Evolutionary conservation across 23 red algal genomes (phyloP), one percentile per base, ranked within the genome.

Genomic region (Gracilaria domingensis): DNA sequence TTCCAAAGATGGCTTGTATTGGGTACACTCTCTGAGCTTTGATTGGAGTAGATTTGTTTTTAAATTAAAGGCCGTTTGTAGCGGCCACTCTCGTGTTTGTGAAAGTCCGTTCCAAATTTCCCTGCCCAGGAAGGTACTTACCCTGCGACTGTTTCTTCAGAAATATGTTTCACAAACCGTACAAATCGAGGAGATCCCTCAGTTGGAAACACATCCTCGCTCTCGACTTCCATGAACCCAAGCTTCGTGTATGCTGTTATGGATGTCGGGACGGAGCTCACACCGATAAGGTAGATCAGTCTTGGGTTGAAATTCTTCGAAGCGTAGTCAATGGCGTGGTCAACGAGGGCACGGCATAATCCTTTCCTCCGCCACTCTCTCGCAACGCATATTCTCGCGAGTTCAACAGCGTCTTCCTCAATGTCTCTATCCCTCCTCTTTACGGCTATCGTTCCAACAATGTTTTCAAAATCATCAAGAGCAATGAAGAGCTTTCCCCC

Each of bases 361-460:
- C 84, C 84, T 33, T 75, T 73, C 24, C 84, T 40, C 21, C 84
- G 64, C 84, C 84, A 87, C 25, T 75, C 66, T 29, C 20, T 36
- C 4, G 67, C 84, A 4, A 75, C 67, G 25, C 67, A 87, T 45
- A 86, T 87, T 48, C 84, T 64, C 21, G 66, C 77, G 9, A 87
- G 67, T 26, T 87, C 84, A 29, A 36, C 84, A 21, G 64, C 59
- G 17, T 37, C 26, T 7, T 42, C 33, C 14, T 35, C 17, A 33
- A 59, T 57, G 36, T 87, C 84, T 36, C 77, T 21, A 16, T 87
- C 64, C 2, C 48, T 57, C 11, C 84, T 28, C 28, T 28, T 35
- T 54, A 87, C 18, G 4, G 29, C 84, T 9, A 74, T 18, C 84
- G 77, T 87, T 66, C 64, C 84, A 71, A 87, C 67, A 57, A 87